Conservation (phyloP, 306 rosid genomes). For the Cucurbita ficifolia region DNA sequence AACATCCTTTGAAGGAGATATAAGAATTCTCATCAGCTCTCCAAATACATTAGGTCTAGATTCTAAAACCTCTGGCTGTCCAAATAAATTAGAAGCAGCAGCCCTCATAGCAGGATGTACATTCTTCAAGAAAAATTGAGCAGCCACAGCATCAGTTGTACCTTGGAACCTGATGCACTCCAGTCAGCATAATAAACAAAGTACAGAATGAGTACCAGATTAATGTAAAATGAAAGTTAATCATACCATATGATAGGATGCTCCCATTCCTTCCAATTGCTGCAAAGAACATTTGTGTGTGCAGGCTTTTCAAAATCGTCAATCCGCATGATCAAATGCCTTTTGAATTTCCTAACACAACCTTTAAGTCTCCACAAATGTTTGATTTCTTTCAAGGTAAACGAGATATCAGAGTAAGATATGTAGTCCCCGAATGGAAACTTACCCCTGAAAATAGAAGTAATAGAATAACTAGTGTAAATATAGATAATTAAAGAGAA, state of each 20-base stretch:
- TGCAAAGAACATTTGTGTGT: slow-evolving; percentile 71
- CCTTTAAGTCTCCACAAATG: slow-evolving; percentile 81
- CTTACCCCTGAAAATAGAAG: slow-evolving; percentile 49
- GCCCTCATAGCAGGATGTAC: slow-evolving; percentile 63
- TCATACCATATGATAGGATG: slow-evolving; percentile 86
- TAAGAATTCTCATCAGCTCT: slow-evolving; percentile 82
- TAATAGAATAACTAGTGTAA: slow-evolving; percentile 15
- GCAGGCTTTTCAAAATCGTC: slow-evolving; percentile 89
- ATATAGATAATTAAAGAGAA: not conserved
- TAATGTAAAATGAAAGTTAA: slow-evolving; percentile 4
- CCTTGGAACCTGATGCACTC: slow-evolving; percentile 79
- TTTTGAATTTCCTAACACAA: slow-evolving; percentile 49
- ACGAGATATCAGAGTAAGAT: slow-evolving; percentile 58
- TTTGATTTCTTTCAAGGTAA: slow-evolving; percentile 80
- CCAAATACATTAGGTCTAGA: slow-evolving; percentile 83
- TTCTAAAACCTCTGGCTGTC: slow-evolving; percentile 41
- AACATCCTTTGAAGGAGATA: slow-evolving; percentile 66
- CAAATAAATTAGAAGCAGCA: slow-evolving; percentile 71
- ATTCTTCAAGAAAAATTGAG: slow-evolving; percentile 88
- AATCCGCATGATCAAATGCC: slow-evolving; percentile 64
- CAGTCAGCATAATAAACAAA: slow-evolving; percentile 18
- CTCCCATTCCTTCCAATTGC: slow-evolving; percentile 87
- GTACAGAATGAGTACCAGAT: slow-evolving; percentile 2
- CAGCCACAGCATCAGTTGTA: slow-evolving; percentile 70
- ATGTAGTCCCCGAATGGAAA: slow-evolving; percentile 84